Base-by-base conservation (phyloP, 1,139 yeast species). In the Komagataea norvegica region DNA sequence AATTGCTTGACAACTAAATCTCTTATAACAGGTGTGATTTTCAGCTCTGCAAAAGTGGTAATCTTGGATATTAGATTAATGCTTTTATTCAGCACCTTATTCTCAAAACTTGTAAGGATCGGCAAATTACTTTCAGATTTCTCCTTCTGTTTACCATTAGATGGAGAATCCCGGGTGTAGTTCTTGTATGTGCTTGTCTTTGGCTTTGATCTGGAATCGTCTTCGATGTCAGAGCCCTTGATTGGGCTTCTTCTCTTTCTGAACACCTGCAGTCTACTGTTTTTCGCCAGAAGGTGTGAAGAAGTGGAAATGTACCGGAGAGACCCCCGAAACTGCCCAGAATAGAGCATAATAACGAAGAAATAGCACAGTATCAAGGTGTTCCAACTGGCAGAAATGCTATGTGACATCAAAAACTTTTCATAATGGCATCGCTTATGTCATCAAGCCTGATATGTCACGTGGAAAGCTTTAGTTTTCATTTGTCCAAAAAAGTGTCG, bases 21-120 rank as follows among this genome's bases (percentile, higher is more conserved):
- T 46, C 96, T 65, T 1, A 89, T 83, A 2, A 70, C 68, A 0
- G 91, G 87, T 34, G 79, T 65, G 18, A 91, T 65, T 41, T 78
- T 72, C 42, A 89, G 66, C 33, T 80, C 77, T 14, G 74, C 73
- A 52, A 89, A 88, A 15, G 72, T 65, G 2, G 68, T 65, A 33
- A 86, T 74, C 49, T 75, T 75, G 2, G 65, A 59, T 3, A 77
- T 62, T 15, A 68, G 49, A 28, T 64, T 61, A 18, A 57, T 51
- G 28, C 61, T 62, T 9, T 52, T 44, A 4, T 48, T 48, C 16
- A 70, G 46, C 18, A 58, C 61, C 19, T 54, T 52, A 6, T 47
- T 44, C 3, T 53, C 46, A 19, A 68, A 57, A 7, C 50, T 49
- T 24, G 56, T 53, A 26, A 68, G 48, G 3, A 54, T 56, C 6